Evolutionary conservation across 1,284 basidiomycete genomes (phyloP).

Genomic region (Irpex sp.): DNA sequence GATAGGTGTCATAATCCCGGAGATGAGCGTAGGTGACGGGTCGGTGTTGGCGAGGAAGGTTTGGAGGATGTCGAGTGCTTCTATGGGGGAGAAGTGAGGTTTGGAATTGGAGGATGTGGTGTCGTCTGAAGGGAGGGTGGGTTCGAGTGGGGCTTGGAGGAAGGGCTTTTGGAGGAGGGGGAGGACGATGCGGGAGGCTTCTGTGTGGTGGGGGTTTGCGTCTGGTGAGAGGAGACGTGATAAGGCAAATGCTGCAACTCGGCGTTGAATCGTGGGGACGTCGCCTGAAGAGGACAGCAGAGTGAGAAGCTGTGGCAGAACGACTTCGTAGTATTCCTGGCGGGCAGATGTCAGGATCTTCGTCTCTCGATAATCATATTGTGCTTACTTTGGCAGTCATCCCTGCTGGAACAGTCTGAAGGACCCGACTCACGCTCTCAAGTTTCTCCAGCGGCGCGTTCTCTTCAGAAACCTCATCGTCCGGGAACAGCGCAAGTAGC

Average conservation of each 20-base stretch:
- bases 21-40: slow-evolving; percentile 67
- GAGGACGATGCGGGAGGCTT: slow-evolving; percentile 37
- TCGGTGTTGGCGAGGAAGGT: slow-evolving; percentile 71
- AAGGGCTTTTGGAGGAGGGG: slow-evolving; percentile 44
- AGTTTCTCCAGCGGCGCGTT: slow-evolving; percentile 61
- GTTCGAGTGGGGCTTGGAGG: slow-evolving; percentile 18
- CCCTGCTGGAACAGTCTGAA: slow-evolving; percentile 52
- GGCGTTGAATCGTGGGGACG: slow-evolving; percentile 42
- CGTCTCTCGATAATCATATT: neutral
- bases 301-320: slow-evolving; percentile 52
- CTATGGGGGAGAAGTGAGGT: slow-evolving; percentile 26
- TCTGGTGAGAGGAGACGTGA: slow-evolving; percentile 55
- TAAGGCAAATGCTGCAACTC: slow-evolving; percentile 66
- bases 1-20: slow-evolving; percentile 65
- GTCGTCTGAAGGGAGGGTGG: neutral
- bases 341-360: neutral
- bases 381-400: slow-evolving; percentile 48
- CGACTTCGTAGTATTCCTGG: slow-evolving; percentile 57
- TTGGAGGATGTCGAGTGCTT: slow-evolving; percentile 45
- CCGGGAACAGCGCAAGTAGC: slow-evolving; percentile 62
- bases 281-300: slow-evolving; percentile 37
- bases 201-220: slow-evolving; percentile 25
- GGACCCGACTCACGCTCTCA: slow-evolving; percentile 57
- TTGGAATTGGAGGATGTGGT: neutral
- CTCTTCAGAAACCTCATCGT: slow-evolving; percentile 45